Evolutionary conservation across 2,329 filamentous ascomycete species (phyloP).

Genomic region (Penicillium sp.): DNA sequence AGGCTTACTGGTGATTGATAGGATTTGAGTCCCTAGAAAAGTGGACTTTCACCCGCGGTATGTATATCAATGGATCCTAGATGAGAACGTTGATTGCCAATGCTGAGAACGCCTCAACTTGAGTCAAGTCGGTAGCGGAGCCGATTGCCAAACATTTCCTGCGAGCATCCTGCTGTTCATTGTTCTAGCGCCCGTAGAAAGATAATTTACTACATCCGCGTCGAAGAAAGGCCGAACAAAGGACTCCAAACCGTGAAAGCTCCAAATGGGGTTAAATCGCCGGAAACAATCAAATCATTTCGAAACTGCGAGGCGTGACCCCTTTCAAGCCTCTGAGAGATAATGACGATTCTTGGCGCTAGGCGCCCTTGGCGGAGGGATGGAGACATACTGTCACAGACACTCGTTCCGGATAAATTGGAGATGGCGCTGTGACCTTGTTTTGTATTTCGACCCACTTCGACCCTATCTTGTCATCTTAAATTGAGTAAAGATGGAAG

Average conservation of each 20-base stretch:
- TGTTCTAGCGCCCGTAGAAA: neutral
- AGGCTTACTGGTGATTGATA: neutral
- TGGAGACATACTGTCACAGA: neutral
- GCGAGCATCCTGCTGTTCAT: neutral
- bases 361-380: slow-evolving; percentile 8
- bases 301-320: neutral
- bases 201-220: neutral
- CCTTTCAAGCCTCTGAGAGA: too few relatives aligned
- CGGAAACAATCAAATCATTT: neutral
- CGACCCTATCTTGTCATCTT: neutral
- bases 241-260: neutral
- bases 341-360: neutral
- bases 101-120: neutral
- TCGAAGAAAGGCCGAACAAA: neutral
- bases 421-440: neutral
- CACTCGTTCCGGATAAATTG: slow-evolving; percentile 5
- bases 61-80: neutral
- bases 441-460: neutral
- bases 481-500: neutral
- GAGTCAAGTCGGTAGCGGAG: neutral
- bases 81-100: neutral
- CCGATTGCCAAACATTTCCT: neutral
- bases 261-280: neutral
- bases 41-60: neutral
- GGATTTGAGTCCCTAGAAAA: neutral